Percentiles rank a stretch among this genome's conserved stretches.
Evolutionary conservation across 768 basidiomycete species (phyloP).

Genomic region (Sarcodon aspratus): DNA sequence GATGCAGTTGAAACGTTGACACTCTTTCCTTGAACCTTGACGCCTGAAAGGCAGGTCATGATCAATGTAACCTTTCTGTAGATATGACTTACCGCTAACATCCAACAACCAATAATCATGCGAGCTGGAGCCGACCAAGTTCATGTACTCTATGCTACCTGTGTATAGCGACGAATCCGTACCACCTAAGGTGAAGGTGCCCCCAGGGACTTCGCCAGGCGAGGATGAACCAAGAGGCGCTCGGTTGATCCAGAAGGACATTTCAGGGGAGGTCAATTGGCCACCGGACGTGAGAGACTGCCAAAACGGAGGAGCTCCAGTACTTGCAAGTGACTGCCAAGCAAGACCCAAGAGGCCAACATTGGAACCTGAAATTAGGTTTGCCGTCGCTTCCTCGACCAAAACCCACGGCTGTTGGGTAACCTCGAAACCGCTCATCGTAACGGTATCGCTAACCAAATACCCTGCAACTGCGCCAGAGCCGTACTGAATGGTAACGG

Average conservation of each 20-base stretch:
- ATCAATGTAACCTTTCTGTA: no score
- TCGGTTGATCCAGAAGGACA: slow-evolving; percentile 57
- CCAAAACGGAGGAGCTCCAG: slow-evolving; percentile 56
- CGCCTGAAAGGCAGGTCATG: slow-evolving; percentile 19
- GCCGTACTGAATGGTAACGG: slow-evolving; percentile 47
- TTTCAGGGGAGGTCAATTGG: slow-evolving; percentile 37
- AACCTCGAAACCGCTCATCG: slow-evolving; percentile 53
- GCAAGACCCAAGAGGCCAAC: slow-evolving; percentile 75
- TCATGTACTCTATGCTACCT: slow-evolving; percentile 61
- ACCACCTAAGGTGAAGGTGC: slow-evolving; percentile 66
- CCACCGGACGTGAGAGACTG: slow-evolving; percentile 31
- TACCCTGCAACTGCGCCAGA: slow-evolving; percentile 54
- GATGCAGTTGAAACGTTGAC: slow-evolving; percentile 30
- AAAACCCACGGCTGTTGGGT: slow-evolving; percentile 42
- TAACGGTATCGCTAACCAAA: slow-evolving; percentile 47
- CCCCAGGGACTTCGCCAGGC: slow-evolving; percentile 38
- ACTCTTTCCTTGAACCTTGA: slow-evolving; percentile 47
- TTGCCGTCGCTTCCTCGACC: slow-evolving; percentile 36
- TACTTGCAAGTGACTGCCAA: slow-evolving; percentile 48
- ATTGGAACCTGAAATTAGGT: slow-evolving; percentile 35
- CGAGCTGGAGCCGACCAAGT: slow-evolving; percentile 25
- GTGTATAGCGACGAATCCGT: slow-evolving; percentile 45
- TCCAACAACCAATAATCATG: slow-evolving; percentile 53
- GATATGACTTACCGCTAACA: slow-evolving; percentile 31
- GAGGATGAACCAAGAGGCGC: slow-evolving; percentile 22